Evolutionary conservation across 345 rosid genomes (phyloP).

Genomic region (Rhodamnia argentea): DNA sequence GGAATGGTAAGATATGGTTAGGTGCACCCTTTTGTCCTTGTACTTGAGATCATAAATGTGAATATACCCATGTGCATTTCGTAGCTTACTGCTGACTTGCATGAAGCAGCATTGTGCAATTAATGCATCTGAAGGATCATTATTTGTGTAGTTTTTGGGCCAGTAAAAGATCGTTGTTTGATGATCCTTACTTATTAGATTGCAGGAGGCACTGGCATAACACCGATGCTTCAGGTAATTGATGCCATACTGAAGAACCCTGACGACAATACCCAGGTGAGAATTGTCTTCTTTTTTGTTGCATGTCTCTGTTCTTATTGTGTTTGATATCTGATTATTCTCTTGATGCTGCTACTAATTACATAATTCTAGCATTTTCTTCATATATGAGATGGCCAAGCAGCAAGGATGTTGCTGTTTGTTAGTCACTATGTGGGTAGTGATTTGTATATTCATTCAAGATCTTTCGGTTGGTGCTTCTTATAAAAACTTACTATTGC

Average conservation of each 20-base stretch:
- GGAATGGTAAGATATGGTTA: slow-evolving; percentile 68
- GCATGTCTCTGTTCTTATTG: background rate
- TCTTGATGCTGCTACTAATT: background rate
- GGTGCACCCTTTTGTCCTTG: background rate
- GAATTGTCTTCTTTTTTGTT: background rate
- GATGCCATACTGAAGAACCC: slow-evolving; percentile 86
- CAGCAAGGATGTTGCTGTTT: background rate
- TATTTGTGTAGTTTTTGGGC: background rate
- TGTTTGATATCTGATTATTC: background rate
- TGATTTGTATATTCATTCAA: background rate
- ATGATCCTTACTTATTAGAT: slow-evolving; percentile 25
- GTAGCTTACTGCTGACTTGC: background rate
- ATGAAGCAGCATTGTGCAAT: background rate
- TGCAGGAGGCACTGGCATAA: slow-evolving; percentile 94
- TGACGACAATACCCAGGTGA: slow-evolving; percentile 84
- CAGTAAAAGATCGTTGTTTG: background rate
- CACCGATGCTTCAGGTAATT: slow-evolving; percentile 95
- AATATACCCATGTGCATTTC: background rate
- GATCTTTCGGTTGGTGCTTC: background rate
- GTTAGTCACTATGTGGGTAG: background rate
- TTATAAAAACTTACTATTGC: background rate
- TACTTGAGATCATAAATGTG: background rate
- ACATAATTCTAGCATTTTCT: background rate
- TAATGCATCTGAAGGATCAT: background rate
- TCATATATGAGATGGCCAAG: background rate